These are phyloP conservation scores for Lactuca sativa DNA, from an alignment of 129 eudicot species.

Conservation along the genomic window DNA sequence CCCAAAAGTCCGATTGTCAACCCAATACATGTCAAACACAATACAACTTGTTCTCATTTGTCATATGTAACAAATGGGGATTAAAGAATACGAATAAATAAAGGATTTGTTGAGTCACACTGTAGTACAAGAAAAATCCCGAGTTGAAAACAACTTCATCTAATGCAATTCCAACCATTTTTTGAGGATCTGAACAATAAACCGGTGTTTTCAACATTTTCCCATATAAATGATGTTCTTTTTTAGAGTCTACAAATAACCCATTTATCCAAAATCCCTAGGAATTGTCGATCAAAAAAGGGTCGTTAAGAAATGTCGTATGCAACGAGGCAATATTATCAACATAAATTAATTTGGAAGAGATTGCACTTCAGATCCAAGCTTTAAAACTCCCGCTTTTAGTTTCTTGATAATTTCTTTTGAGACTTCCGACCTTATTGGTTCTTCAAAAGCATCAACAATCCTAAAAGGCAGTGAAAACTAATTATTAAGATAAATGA, in stretches of 20 bases:
- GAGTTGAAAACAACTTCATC: slow-evolving; percentile 67
- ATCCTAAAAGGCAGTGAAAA: slow-evolving; percentile 42
- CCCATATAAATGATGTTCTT: slow-evolving; percentile 5
- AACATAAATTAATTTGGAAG: slow-evolving; percentile 51
- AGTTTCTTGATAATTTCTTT: slow-evolving; percentile 45
- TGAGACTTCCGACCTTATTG: slow-evolving; percentile 53
- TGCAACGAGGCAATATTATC: slow-evolving; percentile 50
- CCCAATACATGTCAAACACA: neutral
- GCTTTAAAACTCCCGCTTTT: slow-evolving; percentile 44
- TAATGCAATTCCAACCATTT: slow-evolving; percentile 61
- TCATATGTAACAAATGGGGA: neutral
- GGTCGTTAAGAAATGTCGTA: slow-evolving; percentile 48
- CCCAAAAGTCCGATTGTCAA: too few relatives aligned
- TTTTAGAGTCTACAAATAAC: slow-evolving; percentile 34
- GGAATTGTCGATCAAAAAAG: slow-evolving; percentile 38
- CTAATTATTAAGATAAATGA: neutral
- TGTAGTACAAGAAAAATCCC: slow-evolving; percentile 47
- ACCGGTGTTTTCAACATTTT: slow-evolving; percentile 36
- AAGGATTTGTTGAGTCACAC: slow-evolving; percentile 37
- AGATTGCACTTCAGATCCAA: slow-evolving; percentile 41
- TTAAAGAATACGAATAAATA: neutral
- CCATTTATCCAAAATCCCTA: slow-evolving; percentile 64
- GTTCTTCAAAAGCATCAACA: slow-evolving; percentile 49
- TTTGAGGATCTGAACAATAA: slow-evolving; percentile 44
- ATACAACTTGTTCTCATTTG: neutral